Evolutionary conservation across 257 asterid species (phyloP).

Genomic region (Marsdenia floribunda): DNA sequence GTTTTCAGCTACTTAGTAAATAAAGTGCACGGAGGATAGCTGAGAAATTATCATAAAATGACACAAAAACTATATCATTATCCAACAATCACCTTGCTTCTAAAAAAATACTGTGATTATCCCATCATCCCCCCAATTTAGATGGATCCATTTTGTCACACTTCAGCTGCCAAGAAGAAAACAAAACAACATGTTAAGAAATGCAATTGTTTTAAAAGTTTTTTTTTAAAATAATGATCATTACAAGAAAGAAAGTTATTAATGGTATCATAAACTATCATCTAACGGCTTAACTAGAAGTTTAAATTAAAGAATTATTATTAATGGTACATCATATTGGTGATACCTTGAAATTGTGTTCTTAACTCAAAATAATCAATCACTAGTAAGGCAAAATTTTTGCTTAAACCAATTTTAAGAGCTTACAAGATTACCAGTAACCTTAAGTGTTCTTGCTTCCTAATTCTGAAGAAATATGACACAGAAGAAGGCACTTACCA

Average conservation of each 20-base stretch:
- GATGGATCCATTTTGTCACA: constrained; percentile 90
- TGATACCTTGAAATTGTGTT: not conserved
- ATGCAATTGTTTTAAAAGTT: not conserved
- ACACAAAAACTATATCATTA: not conserved
- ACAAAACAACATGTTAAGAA: constrained; percentile 13
- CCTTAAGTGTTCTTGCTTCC: no score
- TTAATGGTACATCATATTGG: not conserved
- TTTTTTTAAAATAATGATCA: no score
- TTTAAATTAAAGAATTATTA: not conserved
- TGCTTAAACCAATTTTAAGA: not conserved
- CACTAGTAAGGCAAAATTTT: not conserved
- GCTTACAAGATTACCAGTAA: no score
- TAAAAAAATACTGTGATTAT: constrained; percentile 46
- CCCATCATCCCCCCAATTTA: constrained; percentile 97
- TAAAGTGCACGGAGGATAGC: no score
- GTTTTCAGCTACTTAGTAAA: no score
- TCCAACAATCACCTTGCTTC: not conserved
- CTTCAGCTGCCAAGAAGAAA: constrained; percentile 58
- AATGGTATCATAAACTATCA: not conserved
- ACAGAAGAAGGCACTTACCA: constrained; percentile 44
- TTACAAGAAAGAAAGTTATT: not conserved
- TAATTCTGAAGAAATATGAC: constrained; percentile 1
- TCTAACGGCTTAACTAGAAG: no score
- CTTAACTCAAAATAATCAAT: not conserved
- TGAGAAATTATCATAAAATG: not conserved